Conservation (phyloP, 2,329 filamentous ascomycete genomes). For the Monilinia vaccinii-corymbosi region DNA sequence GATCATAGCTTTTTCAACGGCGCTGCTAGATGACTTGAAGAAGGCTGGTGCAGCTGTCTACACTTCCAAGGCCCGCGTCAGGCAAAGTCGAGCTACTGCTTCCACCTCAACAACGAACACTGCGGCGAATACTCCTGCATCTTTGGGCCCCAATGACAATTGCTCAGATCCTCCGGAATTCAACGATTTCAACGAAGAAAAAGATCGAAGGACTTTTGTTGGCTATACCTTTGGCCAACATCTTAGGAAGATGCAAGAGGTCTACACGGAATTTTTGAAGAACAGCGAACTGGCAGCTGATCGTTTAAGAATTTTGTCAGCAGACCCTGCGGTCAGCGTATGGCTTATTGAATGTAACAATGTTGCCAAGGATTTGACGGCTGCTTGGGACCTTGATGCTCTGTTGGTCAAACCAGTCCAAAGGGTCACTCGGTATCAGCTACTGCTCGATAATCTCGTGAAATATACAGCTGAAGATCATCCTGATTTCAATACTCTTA, state of each 20-base stretch:
- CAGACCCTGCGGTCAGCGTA: slow-evolving; percentile 57
- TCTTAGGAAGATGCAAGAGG: slow-evolving; percentile 50
- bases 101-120: slow-evolving; percentile 4
- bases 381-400: slow-evolving; percentile 90
- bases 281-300: slow-evolving; percentile 55
- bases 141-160: slow-evolving; percentile 17
- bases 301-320: slow-evolving; percentile 52
- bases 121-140: slow-evolving; percentile 8
- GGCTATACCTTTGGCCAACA: slow-evolving; percentile 33
- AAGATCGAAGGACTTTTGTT: slow-evolving; percentile 26
- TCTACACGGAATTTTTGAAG: slow-evolving; percentile 53
- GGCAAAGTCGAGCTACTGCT: slow-evolving; percentile 28
- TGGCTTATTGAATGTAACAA: slow-evolving; percentile 93
- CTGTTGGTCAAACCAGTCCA: slow-evolving; percentile 97
- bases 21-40: slow-evolving; percentile 72
- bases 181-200: slow-evolving; percentile 26
- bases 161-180: slow-evolving; percentile 21
- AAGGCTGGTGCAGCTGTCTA: slow-evolving; percentile 73
- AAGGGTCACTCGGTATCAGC: slow-evolving; percentile 85
- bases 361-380: slow-evolving; percentile 84
- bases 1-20: slow-evolving; percentile 76
- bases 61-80: slow-evolving; percentile 38
- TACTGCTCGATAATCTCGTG: slow-evolving; percentile 71
- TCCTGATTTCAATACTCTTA: slow-evolving; percentile 64
- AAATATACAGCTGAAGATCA: slow-evolving; percentile 74